A percentile compares a stretch with the other conserved stretches of the same genome.
Evolutionary conservation across 2,329 filamentous ascomycete species (phyloP).

Genomic region (Alternaria sp.): DNA sequence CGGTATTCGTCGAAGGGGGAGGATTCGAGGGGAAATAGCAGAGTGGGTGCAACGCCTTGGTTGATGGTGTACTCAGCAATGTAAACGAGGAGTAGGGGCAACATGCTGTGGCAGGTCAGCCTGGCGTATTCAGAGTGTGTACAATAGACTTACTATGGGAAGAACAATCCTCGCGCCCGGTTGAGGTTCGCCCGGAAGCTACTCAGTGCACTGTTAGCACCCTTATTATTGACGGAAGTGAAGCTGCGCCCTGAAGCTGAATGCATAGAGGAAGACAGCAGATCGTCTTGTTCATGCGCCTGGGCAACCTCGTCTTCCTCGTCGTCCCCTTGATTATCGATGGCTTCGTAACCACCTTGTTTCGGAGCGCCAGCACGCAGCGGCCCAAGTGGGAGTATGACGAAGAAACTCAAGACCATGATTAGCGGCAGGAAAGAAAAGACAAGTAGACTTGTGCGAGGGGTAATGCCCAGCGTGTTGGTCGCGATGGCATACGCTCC

Average conservation of each 20-base stretch:
- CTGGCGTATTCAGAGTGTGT: not conserved
- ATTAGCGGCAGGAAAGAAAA: slow-evolving; percentile 81
- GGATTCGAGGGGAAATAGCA: slow-evolving; percentile 80
- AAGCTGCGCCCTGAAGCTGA: slow-evolving; percentile 42
- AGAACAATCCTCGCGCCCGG: slow-evolving; percentile 74
- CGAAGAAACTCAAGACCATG: slow-evolving; percentile 88
- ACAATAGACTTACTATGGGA: slow-evolving; percentile 66
- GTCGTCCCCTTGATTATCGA: slow-evolving; percentile 52
- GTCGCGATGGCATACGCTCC: slow-evolving; percentile 88
- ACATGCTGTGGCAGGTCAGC: slow-evolving; percentile 66
- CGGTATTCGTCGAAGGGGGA: slow-evolving; percentile 84
- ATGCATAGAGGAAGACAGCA: slow-evolving; percentile 47
- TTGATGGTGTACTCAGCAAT: slow-evolving; percentile 98
- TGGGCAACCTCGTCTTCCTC: slow-evolving; percentile 26
- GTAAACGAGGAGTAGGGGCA: slow-evolving; percentile 90
- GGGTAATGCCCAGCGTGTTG: slow-evolving; percentile 77
- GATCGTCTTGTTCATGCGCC: slow-evolving; percentile 43
- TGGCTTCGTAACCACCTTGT: slow-evolving; percentile 62
- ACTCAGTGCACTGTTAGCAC: slow-evolving; percentile 24
- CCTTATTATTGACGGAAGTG: slow-evolving; percentile 21
- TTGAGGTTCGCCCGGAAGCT: slow-evolving; percentile 63
- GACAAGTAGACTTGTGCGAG: slow-evolving; percentile 76
- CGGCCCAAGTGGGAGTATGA: slow-evolving; percentile 74
- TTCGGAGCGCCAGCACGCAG: slow-evolving; percentile 59
- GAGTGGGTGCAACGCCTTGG: slow-evolving; percentile 87